Evolutionary conservation across 495 filamentous ascomycete genomes (phyloP).

Genomic region (Penicillium robsamsonii): DNA sequence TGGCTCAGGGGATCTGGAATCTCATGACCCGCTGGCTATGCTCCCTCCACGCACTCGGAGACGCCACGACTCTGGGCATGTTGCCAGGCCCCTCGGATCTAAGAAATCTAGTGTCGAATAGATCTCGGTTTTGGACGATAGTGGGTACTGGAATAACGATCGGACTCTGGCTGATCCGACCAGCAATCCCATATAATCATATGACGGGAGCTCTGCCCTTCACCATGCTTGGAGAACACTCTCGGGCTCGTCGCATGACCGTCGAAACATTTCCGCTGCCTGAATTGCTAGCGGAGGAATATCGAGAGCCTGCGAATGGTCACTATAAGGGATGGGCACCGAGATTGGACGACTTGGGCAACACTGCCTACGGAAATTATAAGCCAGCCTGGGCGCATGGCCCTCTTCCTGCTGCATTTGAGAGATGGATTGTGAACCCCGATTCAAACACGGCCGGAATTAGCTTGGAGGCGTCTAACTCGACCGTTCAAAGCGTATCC

Average conservation of each 20-base stretch:
- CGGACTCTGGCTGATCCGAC: conserved; percentile 21
- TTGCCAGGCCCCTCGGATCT: conserved; percentile 2
- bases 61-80: neutral
- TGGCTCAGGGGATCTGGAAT: conserved; percentile 16
- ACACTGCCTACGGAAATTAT: conserved; percentile 19
- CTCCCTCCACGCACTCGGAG: conserved; percentile 4
- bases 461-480: neutral
- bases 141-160: conserved; percentile 3
- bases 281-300: conserved; percentile 17
- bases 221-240: conserved; percentile 28
- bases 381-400: conserved; percentile 21
- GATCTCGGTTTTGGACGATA: conserved; percentile 12
- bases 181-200: conserved; percentile 34
- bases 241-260: conserved; percentile 7
- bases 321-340: conserved; percentile 26
- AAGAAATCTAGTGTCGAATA: conserved; percentile 4
- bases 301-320: conserved; percentile 17
- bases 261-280: conserved; percentile 19
- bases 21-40: conserved; percentile 19
- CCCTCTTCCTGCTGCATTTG: conserved; percentile 21
- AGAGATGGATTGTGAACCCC: conserved; percentile 17
- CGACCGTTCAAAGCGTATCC: neutral
- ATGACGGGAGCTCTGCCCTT: conserved; percentile 33
- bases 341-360: neutral
- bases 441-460: neutral